These are phyloP conservation scores for Sicyos edulis DNA, from an alignment of 306 rosid genomes.

Conservation along the genomic window DNA sequence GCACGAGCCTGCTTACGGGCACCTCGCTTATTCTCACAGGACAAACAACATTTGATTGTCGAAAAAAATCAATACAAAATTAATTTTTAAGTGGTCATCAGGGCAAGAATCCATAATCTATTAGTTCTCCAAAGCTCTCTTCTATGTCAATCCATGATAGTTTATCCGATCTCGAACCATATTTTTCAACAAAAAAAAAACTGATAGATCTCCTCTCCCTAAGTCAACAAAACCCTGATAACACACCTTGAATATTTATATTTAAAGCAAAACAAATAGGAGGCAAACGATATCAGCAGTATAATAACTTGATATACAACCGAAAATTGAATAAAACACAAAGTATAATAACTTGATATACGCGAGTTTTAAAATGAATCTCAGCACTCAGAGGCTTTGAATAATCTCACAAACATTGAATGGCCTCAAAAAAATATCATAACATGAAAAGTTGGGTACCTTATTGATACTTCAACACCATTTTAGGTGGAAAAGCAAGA, in stretches of 20 bases:
- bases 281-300: neutral
- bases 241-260: neutral
- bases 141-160: no score
- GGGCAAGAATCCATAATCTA: no score
- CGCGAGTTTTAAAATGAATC: constrained; percentile 17
- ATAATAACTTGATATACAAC: constrained; percentile 1
- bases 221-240: neutral
- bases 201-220: neutral
- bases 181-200: no score
- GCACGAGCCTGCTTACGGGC: no score
- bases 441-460: neutral
- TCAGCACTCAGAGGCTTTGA: constrained; percentile 8
- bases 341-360: constrained; percentile 11
- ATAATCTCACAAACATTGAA: constrained; percentile 1
- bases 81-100: no score
- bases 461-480: constrained; percentile 2
- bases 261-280: neutral
- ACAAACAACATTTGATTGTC: no score
- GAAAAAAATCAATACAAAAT: no score
- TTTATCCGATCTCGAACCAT: no score
- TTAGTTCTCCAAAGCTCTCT: no score
- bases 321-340: neutral
- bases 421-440: constrained; percentile 17
- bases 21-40: no score
- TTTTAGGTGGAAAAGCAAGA: constrained; percentile 17